phyloP scores from a whole-genome alignment of 2,329 filamentous ascomycete species.

The Zymoseptoria pseudotritici region DNA sequence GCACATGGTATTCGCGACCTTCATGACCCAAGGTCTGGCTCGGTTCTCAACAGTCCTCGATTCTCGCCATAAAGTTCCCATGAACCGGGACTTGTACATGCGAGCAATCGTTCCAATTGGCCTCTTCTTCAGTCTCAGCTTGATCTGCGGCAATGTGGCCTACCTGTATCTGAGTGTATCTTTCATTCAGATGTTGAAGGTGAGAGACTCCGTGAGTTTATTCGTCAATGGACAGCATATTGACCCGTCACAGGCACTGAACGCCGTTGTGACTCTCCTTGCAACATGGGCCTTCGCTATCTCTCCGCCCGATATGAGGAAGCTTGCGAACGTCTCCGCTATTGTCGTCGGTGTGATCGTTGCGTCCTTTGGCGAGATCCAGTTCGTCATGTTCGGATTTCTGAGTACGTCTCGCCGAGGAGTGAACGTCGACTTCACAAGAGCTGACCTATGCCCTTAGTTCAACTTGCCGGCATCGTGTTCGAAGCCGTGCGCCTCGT shows the following conservation, averaged over 20 bases:
- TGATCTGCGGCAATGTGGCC: slow-evolving; percentile 94
- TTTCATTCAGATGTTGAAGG: slow-evolving; percentile 99
- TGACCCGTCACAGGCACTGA: slow-evolving; percentile 64
- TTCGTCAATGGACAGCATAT: not conserved
- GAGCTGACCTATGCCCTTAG: slow-evolving; percentile 29
- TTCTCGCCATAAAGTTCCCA: slow-evolving; percentile 91
- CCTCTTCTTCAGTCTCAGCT: slow-evolving; percentile 87
- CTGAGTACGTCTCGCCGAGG: slow-evolving; percentile 30
- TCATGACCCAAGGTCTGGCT: slow-evolving; percentile 90
- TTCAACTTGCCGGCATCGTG: slow-evolving; percentile 68
- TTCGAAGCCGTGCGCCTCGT: slow-evolving; percentile 79
- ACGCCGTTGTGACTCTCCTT: slow-evolving; percentile 83
- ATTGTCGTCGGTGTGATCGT: slow-evolving; percentile 94
- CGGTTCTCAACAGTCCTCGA: slow-evolving; percentile 85
- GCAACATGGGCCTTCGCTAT: slow-evolving; percentile 84
- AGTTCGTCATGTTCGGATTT: slow-evolving; percentile 76
- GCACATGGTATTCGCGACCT: slow-evolving; percentile 85
- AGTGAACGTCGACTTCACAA: not conserved
- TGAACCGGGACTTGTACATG: slow-evolving; percentile 89
- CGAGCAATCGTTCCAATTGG: slow-evolving; percentile 92
- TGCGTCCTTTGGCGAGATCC: slow-evolving; percentile 90
- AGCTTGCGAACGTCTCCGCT: slow-evolving; percentile 84
- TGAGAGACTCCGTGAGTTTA: slow-evolving; percentile 26
- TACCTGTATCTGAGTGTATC: slow-evolving; percentile 93
- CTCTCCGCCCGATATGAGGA: slow-evolving; percentile 73